Evolutionary conservation across 208 protist genomes (phyloP).

Genomic region (Leishmania arabica): DNA sequence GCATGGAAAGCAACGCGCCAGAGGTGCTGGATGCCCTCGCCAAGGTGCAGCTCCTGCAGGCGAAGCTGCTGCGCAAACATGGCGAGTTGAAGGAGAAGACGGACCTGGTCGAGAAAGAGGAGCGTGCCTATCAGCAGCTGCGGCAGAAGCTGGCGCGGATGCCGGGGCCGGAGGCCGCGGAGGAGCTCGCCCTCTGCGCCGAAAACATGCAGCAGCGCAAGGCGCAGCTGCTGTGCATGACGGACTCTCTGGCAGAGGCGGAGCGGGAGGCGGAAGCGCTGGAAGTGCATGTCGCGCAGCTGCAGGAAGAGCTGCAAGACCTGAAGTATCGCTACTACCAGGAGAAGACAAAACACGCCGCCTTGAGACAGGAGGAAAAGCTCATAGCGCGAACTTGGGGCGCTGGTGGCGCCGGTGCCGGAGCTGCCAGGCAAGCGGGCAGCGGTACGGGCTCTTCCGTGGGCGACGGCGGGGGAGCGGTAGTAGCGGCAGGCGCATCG

Average conservation of each 20-base stretch:
- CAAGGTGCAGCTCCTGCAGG: conserved; percentile 98
- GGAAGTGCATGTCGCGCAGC: conserved; percentile 89
- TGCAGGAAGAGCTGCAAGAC: conserved; percentile 91
- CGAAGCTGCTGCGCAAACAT: conserved; percentile 94
- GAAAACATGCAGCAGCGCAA: conserved; percentile 93
- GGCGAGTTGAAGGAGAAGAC: conserved; percentile 94
- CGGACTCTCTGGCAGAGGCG: conserved; percentile 47
- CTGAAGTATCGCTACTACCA: conserved; percentile 92
- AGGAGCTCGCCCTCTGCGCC: conserved; percentile 95
- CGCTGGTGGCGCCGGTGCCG: neutral
- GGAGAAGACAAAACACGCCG: conserved; percentile 88
- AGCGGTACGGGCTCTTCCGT: neutral
- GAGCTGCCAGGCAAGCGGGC: neutral
- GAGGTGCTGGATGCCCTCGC: conserved; percentile 95
- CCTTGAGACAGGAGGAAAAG: conserved; percentile 53
- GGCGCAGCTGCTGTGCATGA: conserved; percentile 89
- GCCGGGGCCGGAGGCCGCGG: conserved; percentile 95
- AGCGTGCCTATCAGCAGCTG: conserved; percentile 91
- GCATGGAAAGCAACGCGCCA: conserved; percentile 96
- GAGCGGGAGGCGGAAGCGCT: conserved; percentile 80
- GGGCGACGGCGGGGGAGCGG: neutral
- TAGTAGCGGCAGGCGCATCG: neutral
- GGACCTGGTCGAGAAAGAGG: conserved; percentile 86
- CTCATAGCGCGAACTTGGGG: conserved; percentile 57
- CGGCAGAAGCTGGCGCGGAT: conserved; percentile 93